Evolutionary conservation across 2,329 filamentous ascomycete genomes (phyloP).

Genomic region (Zymoseptoria tritici): DNA sequence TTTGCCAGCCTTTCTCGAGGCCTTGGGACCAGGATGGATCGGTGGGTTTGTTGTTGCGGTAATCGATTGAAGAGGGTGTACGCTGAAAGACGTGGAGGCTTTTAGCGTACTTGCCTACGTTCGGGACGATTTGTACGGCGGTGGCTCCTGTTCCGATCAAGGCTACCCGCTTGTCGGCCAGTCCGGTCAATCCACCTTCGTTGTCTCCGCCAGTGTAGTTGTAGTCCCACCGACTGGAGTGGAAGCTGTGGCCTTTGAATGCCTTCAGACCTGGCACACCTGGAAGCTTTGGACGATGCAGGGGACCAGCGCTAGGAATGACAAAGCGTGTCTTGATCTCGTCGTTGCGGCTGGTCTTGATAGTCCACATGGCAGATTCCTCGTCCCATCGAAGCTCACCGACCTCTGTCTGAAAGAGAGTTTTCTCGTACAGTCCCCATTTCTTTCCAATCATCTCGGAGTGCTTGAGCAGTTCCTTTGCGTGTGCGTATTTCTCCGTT

Average conservation of each 20-base stretch:
- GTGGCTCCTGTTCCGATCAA: constrained; percentile 17
- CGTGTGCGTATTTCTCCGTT: constrained; percentile 29
- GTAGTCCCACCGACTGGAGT: constrained; percentile 41
- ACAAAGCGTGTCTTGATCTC: constrained; percentile 35
- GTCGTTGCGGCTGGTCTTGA: constrained; percentile 16
- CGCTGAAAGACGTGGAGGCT: constrained; percentile 38
- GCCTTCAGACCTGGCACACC: constrained; percentile 31
- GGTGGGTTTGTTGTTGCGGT: constrained; percentile 31
- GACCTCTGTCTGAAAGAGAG: constrained; percentile 32
- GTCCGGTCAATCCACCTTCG: constrained; percentile 9
- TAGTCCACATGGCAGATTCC: constrained; percentile 29
- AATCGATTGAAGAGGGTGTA: constrained; percentile 32
- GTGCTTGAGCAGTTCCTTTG: constrained; percentile 36
- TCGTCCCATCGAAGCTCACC: constrained; percentile 15
- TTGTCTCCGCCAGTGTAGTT: constrained; percentile 32
- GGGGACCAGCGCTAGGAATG: constrained; percentile 36
- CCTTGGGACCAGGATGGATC: constrained; percentile 33
- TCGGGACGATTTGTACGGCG: constrained; percentile 34
- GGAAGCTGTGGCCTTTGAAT: constrained; percentile 37
- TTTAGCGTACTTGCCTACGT: constrained; percentile 32
- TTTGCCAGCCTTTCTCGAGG: constrained; percentile 43
- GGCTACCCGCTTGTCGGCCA: constrained; percentile 18
- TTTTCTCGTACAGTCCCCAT: constrained; percentile 30
- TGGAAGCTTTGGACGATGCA: constrained; percentile 39
- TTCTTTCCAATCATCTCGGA: constrained; percentile 15